Base-by-base conservation (phyloP, 257 asterid genomes). In the Capsicum pubescens region DNA sequence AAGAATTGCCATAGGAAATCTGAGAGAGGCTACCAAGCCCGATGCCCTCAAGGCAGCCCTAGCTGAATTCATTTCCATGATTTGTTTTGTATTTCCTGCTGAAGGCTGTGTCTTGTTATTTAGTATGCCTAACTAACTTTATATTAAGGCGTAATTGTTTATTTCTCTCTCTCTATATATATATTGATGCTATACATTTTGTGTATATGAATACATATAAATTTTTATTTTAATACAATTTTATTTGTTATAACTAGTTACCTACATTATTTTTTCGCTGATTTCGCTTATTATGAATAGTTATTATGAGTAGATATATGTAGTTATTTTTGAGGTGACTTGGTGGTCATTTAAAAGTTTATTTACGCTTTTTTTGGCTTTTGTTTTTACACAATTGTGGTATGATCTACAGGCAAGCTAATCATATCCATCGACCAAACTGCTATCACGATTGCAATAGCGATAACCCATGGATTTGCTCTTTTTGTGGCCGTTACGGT, bases 21-120 rank as follows among this genome's bases (percentile, higher is more conserved):
- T 91, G 55, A 88, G 88, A 8, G 96, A 92, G 88, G 95, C 88
- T 54, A 83, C 86, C 85, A 80, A 90, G 81, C 94, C 96, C 0
- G 96, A 92, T 16, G 88, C 96, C 86, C 85, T 93, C 72, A 93
- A 88, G 83, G 95, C 96, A 0, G 96, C 94, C 79, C 80, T 90
- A 36, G 96, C 97, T 2, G 96, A 93, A 91, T 93, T 93, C 89
- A 88, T 93, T 52, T 92, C 93, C 0, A 93, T 88, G 94, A 86
- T 93, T 80, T 88, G 91, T 78, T 93, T 93, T 81, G 96, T 93
- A 14, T 93, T 93, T 61, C 93, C 97, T 50, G 97, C 95, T 8
- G 87, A 88, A 84, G 97, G 97, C 81, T 92, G 87, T 68, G 48
- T 56, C 68, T 42, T 81, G 17, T 2, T 61, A 6, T 94, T 96